Conservation (phyloP, 192 early-diverging fungal genomes). For the Coemansia sp. region DNA sequence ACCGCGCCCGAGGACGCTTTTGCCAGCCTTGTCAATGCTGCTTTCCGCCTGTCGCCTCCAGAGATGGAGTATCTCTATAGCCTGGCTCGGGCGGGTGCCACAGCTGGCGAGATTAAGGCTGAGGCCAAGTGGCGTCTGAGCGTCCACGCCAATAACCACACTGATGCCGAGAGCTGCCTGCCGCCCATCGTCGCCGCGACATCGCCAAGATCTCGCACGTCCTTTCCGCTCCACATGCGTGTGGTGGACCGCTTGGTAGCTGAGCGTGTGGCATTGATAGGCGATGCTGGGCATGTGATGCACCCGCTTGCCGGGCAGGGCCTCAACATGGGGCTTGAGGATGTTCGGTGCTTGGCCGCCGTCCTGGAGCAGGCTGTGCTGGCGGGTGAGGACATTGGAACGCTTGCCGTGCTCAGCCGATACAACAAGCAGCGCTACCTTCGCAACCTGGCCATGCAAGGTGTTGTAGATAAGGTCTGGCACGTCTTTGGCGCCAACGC, state of each 20-base stretch:
- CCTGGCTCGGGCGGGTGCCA: conserved; percentile 52
- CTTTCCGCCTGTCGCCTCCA: conserved; percentile 64
- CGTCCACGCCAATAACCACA: conserved; percentile 26
- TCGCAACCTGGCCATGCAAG: conserved; percentile 82
- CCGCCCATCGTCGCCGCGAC: conserved; percentile 67
- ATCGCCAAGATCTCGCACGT: conserved; percentile 65
- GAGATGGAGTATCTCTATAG: conserved; percentile 75
- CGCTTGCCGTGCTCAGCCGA: conserved; percentile 66
- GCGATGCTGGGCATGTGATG: conserved; percentile 94
- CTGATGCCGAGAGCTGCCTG: conserved; percentile 3
- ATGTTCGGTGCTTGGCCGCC: conserved; percentile 69
- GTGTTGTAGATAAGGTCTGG: conserved; percentile 77
- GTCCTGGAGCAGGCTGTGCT: conserved; percentile 64
- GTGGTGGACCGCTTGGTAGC: conserved; percentile 75
- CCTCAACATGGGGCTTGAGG: conserved; percentile 88
- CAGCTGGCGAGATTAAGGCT: conserved; percentile 53
- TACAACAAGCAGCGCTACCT: conserved; percentile 85
- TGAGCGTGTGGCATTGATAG: conserved; percentile 82
- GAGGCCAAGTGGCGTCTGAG: conserved; percentile 70
- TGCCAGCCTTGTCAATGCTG: conserved; percentile 74
- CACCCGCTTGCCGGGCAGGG: conserved; percentile 98
- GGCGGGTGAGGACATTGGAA: conserved; percentile 81
- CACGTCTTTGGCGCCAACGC: conserved; percentile 71
- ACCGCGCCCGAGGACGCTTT: conserved; percentile 65
- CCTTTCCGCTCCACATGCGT: conserved; percentile 83